phyloP scores from a whole-genome alignment of 2,329 filamentous ascomycete species.

The Hirsutella minnesotensis region DNA sequence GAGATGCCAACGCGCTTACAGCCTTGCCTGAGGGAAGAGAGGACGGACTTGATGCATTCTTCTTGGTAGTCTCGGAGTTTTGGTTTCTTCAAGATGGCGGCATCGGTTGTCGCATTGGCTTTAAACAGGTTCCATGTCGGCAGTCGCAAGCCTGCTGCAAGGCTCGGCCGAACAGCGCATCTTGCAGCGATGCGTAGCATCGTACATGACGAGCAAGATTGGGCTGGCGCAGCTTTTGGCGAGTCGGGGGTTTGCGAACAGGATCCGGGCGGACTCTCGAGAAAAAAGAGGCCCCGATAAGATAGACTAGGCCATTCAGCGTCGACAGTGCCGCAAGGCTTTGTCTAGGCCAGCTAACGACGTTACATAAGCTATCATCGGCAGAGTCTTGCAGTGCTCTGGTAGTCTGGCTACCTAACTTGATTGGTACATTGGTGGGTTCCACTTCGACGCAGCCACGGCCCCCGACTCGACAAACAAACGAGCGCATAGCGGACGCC shows the following conservation, averaged over 20 bases:
- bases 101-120: constrained; percentile 11
- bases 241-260: constrained; percentile 1
- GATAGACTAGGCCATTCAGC: too few species aligned
- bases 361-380: too few species aligned
- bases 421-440: too few species aligned
- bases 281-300: neutral
- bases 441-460: too few species aligned
- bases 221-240: neutral
- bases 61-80: constrained; percentile 75
- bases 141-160: constrained; percentile 4
- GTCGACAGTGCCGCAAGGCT: too few species aligned
- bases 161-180: constrained; percentile 13
- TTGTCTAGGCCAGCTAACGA: too few species aligned
- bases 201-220: constrained; percentile 17
- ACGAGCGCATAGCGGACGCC: too few species aligned
- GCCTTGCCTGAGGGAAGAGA: constrained; percentile 55
- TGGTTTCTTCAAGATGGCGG: constrained; percentile 23
- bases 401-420: too few species aligned
- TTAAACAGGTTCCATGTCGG: constrained; percentile 7
- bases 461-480: too few species aligned
- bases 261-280: neutral
- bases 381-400: too few species aligned
- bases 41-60: constrained; percentile 77
- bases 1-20: constrained; percentile 76
- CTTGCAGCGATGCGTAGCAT: constrained; percentile 20